Evolutionary conservation across 352 stramenopile genomes (phyloP), one percentile per base, ranked within the genome.

Genomic region (Phytophthora hybrid): DNA sequence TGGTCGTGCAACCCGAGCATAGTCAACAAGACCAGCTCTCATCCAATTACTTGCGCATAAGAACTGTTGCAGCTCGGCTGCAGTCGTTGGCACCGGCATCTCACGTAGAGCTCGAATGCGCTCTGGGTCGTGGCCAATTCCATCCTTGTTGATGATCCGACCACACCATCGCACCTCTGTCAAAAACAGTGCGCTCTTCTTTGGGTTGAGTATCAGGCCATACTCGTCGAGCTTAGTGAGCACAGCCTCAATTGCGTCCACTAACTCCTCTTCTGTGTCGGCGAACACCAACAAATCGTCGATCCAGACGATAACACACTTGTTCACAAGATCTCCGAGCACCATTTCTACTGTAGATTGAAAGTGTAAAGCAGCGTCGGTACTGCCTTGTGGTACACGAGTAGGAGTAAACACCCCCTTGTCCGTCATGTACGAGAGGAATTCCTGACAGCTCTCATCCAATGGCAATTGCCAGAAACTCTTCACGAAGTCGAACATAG

Each of bases 61-160:
- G 31, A 80, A 72, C 8, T 76, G 59, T 26, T 82, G 72, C 6
- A 80, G 47, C n/a, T 77, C 67, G 5, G 53, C 71, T 5, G 64
- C 67, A 32, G 21, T 69, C 3, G 63, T 21, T 10, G 46, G 31
- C 0, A 44, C 14, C 0, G 62, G 49, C 31, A 71, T 63, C 1
- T 62, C 19, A 1, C 46, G n/a, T 1, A 78, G 32, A 6, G 69
- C 59, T 8, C 63, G n/a, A 11, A 78, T 44, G 0, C 63, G 32
- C 6, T 55, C 26, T 0, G 72, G 63, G 13, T 75, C 64, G 19
- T 78, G 63, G 1, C 44, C 9, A 16, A 80, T 41, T 4, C 63
- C 63, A 32, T 57, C 9, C 4, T 59, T 54, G n/a, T 70, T 66
- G 16, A 82, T 72, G 2, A 79, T 63, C 18, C 39, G 23, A 1